A percentile compares a stretch with the other conserved stretches of the same genome.
These are phyloP conservation scores for Cystoisospora suis DNA, from an alignment of 169 alveolate species.

Conservation along the genomic window DNA sequence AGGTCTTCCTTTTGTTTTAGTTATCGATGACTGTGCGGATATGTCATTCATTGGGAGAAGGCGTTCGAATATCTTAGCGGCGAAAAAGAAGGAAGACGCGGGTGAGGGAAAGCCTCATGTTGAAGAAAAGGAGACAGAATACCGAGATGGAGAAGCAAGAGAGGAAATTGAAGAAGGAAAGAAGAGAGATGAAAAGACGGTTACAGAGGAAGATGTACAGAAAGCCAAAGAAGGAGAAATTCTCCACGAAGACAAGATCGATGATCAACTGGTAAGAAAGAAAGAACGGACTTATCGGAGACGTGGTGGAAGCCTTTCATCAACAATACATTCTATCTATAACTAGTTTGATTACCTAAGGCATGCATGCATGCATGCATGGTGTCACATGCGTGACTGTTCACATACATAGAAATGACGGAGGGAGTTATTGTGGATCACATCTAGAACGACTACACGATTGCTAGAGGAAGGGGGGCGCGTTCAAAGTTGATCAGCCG, in stretches of 20 bases:
- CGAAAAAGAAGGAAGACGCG: neutral
- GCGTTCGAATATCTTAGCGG: neutral
- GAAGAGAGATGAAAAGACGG: neutral
- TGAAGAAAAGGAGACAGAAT: neutral
- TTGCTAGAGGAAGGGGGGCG: too few species aligned
- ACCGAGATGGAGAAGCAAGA: constrained; percentile 55
- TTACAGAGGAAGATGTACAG: neutral
- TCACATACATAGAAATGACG: too few species aligned
- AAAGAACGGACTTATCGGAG: too few species aligned
- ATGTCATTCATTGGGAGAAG: constrained; percentile 89
- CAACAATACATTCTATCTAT: too few species aligned
- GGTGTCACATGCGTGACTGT: too few species aligned
- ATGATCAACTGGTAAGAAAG: neutral
- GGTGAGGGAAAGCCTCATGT: neutral
- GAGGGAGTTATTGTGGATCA: too few species aligned
- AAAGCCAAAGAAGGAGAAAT: neutral
- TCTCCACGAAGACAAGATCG: neutral
- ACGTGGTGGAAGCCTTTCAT: too few species aligned
- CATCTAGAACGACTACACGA: too few species aligned
- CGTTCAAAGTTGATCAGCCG: too few species aligned
- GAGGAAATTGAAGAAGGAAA: constrained; percentile 16
- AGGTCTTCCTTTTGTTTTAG: constrained; percentile 79
- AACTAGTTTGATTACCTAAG: too few species aligned
- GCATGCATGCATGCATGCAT: too few species aligned
- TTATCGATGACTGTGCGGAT: constrained; percentile 92